Percentiles rank a stretch among this genome's conserved stretches.
These are phyloP conservation scores for Ganoderma sinense DNA, from an alignment of 1,284 basidiomycete species.

Conservation along the genomic window DNA sequence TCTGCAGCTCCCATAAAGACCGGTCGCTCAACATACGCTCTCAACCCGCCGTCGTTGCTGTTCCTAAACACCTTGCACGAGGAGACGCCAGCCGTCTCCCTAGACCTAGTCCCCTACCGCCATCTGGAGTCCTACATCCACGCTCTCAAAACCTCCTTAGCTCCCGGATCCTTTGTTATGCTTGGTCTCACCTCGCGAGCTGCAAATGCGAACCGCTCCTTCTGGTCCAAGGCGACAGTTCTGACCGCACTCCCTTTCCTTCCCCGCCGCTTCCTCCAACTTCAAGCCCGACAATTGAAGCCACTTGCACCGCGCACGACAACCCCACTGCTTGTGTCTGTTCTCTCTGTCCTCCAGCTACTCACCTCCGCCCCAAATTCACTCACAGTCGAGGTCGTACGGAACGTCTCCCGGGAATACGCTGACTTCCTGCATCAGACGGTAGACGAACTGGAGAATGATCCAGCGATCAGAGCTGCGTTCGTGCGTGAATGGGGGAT, in stretches of 20 bases:
- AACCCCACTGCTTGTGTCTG: constrained; percentile 41
- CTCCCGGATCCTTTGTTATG: constrained; percentile 33
- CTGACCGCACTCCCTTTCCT: constrained; percentile 46
- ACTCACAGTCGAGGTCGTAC: constrained; percentile 47
- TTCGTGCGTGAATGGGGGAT: constrained; percentile 46
- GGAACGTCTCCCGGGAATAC: constrained; percentile 52
- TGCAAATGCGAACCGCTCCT: not conserved
- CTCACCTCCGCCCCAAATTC: constrained; percentile 39
- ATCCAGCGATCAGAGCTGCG: constrained; percentile 32
- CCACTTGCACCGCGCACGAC: constrained; percentile 31
- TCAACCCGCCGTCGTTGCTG: constrained; percentile 18
- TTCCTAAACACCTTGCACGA: constrained; percentile 23
- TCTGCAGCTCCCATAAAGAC: not conserved
- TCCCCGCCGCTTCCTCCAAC: constrained; percentile 33
- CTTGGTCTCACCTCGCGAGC: constrained; percentile 43
- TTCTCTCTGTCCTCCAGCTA: constrained; percentile 42
- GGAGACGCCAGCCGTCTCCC: constrained; percentile 19
- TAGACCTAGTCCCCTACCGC: constrained; percentile 28
- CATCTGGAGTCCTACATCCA: constrained; percentile 31
- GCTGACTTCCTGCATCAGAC: constrained; percentile 34
- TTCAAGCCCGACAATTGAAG: not conserved
- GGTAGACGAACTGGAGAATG: constrained; percentile 41
- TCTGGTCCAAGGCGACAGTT: constrained; percentile 33
- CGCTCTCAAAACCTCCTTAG: constrained; percentile 37
- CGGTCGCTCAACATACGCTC: not conserved